Evolutionary conservation across 306 rosid species (phyloP).

Genomic region (Macrotyloma uniflorum): DNA sequence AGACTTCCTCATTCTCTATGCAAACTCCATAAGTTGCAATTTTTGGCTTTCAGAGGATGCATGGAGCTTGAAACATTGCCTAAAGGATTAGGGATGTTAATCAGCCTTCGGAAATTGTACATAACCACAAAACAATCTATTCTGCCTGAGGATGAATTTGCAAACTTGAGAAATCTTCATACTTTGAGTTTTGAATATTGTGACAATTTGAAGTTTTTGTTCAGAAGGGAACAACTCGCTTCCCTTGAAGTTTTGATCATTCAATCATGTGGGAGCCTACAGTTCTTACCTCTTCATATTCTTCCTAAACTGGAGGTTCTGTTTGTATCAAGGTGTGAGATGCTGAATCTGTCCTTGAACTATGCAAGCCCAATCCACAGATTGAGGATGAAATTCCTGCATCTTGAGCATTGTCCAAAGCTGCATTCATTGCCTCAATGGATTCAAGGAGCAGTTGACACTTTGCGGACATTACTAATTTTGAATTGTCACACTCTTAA

Average conservation of each 20-base stretch:
- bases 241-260: background rate
- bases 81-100: background rate
- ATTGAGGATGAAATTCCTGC: background rate
- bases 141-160: background rate
- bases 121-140: slow-evolving; percentile 27
- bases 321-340: background rate
- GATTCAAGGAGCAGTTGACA: background rate
- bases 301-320: slow-evolving; percentile 9
- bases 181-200: background rate
- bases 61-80: slow-evolving; percentile 16
- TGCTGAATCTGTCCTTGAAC: background rate
- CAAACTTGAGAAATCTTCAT: slow-evolving; percentile 15
- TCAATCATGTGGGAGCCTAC: background rate
- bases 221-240: background rate
- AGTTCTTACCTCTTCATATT: background rate
- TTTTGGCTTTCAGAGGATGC: slow-evolving; percentile 14
- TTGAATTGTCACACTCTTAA: background rate
- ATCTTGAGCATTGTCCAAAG: background rate
- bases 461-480: background rate
- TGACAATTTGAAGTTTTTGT: background rate
- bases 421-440: background rate
- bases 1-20: background rate
- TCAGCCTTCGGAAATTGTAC: background rate
- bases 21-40: slow-evolving; percentile 20
- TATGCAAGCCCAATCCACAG: background rate